Conservation (phyloP, 805 yeast species). For the Brettanomyces anomalus region DNA sequence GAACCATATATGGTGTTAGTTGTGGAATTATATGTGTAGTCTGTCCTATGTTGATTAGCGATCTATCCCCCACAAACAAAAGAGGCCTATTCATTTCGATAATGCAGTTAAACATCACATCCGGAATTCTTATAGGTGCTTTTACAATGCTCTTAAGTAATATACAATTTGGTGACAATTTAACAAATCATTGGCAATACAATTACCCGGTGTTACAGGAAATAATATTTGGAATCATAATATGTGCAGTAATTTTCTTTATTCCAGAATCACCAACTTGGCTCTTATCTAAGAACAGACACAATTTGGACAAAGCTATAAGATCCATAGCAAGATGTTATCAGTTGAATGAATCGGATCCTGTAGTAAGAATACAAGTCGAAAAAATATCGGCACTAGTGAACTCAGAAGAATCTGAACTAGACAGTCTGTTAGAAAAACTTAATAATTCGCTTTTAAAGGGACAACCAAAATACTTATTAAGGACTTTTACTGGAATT, state of each 20-base stretch:
- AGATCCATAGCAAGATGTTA: slow-evolving; percentile 14
- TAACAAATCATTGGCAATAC: slow-evolving; percentile 13
- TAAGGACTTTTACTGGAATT: slow-evolving; percentile 23
- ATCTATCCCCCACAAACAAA: slow-evolving; percentile 21
- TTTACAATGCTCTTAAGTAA: slow-evolving; percentile 15
- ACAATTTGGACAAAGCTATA: slow-evolving; percentile 8
- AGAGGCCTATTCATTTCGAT: slow-evolving; percentile 25
- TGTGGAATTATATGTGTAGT: slow-evolving; percentile 24
- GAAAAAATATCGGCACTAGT: not conserved
- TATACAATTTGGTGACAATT: not conserved
- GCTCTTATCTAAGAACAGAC: slow-evolving; percentile 11
- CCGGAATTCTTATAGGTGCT: slow-evolving; percentile 26
- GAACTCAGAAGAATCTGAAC: not conserved
- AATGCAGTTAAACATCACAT: slow-evolving; percentile 25
- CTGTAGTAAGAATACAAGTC: slow-evolving; percentile 7
- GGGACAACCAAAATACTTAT: slow-evolving; percentile 23
- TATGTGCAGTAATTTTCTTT: slow-evolving; percentile 14
- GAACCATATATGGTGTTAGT: slow-evolving; percentile 24
- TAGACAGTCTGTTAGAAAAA: not conserved
- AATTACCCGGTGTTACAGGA: slow-evolving; percentile 16
- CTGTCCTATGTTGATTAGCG: slow-evolving; percentile 30
- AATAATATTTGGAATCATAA: slow-evolving; percentile 8
- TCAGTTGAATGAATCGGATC: slow-evolving; percentile 13
- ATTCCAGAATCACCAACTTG: slow-evolving; percentile 29
- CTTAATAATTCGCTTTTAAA: slow-evolving; percentile 10